Conservation (phyloP, 2,329 filamentous ascomycete genomes). For the Xylaria sp. region DNA sequence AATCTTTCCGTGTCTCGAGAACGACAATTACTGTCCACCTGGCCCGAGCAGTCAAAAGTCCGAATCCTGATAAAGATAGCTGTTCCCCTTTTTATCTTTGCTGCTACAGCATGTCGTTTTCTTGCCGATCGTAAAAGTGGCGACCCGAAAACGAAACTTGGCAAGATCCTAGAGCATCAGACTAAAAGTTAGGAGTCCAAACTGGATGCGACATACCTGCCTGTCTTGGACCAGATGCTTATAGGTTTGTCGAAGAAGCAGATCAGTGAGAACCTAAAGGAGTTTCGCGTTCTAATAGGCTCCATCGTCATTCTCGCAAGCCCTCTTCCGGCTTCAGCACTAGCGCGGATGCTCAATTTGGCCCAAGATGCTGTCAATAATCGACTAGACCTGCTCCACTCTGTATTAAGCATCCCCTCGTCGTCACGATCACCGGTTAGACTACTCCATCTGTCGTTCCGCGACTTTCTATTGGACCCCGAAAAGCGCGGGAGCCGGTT, state of each 20-base stretch:
- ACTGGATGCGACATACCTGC: constrained; percentile 8
- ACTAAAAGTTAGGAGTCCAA: constrained; percentile 10
- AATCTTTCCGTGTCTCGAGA: constrained; percentile 20
- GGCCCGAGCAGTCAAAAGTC: constrained; percentile 33
- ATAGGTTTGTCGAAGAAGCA: no score
- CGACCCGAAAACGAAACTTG: constrained; percentile 21
- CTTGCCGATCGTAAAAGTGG: no score
- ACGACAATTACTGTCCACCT: constrained; percentile 25
- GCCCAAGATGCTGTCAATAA: not conserved
- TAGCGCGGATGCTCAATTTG: not conserved
- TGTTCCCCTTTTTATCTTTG: constrained; percentile 37
- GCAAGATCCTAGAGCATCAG: constrained; percentile 7
- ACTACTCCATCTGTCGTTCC: constrained; percentile 42
- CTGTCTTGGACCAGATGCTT: constrained; percentile 12
- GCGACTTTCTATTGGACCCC: constrained; percentile 41
- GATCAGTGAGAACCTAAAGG: no score
- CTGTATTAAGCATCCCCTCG: constrained; percentile 39
- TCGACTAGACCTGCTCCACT: constrained; percentile 37
- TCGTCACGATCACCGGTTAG: constrained; percentile 32
- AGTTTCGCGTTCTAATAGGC: no score
- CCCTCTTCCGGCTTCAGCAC: not conserved
- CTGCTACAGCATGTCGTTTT: constrained; percentile 35
- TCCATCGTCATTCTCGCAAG: not conserved
- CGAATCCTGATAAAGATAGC: constrained; percentile 22
- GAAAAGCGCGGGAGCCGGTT: constrained; percentile 33